These are phyloP conservation scores for Oryza rufipogon DNA, from an alignment of 176 grass and related monocot genomes.

Conservation along the genomic window DNA sequence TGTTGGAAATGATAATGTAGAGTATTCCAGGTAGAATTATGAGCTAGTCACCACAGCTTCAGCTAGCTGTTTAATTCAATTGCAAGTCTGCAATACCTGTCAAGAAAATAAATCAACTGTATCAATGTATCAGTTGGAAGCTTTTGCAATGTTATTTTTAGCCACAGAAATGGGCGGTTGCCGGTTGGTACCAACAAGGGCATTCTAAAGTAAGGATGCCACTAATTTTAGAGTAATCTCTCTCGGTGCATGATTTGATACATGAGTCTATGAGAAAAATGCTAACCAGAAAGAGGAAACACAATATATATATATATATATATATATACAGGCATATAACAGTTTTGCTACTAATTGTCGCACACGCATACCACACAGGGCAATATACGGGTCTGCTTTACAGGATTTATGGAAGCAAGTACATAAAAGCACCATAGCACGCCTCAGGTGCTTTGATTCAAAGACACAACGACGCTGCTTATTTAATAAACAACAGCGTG, in stretches of 20 bases:
- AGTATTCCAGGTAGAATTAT: not conserved
- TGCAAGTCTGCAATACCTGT: not conserved
- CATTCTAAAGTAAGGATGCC: not conserved
- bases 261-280: not conserved
- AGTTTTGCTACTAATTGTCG: not conserved
- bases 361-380: slow-evolving; percentile 1
- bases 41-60: not conserved
- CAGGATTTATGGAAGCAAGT: not conserved
- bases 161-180: not conserved
- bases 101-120: too few species aligned
- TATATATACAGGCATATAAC: not conserved
- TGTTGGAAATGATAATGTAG: not conserved
- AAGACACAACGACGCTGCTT: slow-evolving; percentile 26
- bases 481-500: slow-evolving; percentile 8
- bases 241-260: not conserved
- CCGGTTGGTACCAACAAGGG: not conserved
- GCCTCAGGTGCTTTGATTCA: not conserved
- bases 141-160: not conserved
- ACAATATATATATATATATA: not conserved
- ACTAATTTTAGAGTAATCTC: not conserved
- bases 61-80: not conserved
- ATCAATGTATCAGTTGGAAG: not conserved
- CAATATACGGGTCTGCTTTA: slow-evolving; percentile 1
- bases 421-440: not conserved
- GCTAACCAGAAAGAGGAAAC: not conserved